A percentile compares a stretch with the other conserved stretches of the same genome.
Evolutionary conservation across 2,329 filamentous ascomycete species (phyloP).

Genomic region (Macrophomina tecta): DNA sequence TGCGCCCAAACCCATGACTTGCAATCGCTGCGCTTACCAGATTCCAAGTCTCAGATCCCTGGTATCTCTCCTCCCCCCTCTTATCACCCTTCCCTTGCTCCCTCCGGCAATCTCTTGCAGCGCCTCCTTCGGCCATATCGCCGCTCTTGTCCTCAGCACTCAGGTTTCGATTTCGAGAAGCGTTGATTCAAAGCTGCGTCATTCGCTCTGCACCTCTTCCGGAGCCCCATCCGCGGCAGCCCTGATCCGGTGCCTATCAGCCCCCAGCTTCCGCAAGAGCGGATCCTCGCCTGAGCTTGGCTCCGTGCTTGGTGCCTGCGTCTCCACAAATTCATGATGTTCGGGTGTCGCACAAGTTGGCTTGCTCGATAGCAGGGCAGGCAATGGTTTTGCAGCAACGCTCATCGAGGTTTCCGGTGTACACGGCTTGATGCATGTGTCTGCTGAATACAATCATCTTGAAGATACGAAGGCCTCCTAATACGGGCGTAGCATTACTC

Average conservation of each 20-base stretch:
- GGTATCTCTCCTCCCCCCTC: neutral
- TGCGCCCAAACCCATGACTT: slow-evolving; percentile 16
- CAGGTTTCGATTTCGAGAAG: neutral
- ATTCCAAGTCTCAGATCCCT: slow-evolving; percentile 1
- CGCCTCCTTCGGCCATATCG: slow-evolving; percentile 8
- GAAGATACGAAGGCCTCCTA: neutral
- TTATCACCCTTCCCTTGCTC: slow-evolving; percentile 15
- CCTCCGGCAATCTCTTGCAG: neutral
- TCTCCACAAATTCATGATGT: neutral
- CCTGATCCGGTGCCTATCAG: slow-evolving; percentile 12
- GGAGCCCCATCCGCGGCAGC: slow-evolving; percentile 1
- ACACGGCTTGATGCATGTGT: neutral
- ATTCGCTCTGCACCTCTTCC: neutral
- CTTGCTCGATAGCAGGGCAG: too few relatives aligned
- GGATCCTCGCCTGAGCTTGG: slow-evolving; percentile 12
- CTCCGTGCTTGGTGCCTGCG: slow-evolving; percentile 2
- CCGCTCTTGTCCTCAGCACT: neutral
- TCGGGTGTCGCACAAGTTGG: too few relatives aligned
- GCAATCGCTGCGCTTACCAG: slow-evolving; percentile 12
- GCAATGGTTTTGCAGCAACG: too few relatives aligned
- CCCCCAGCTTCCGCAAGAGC: neutral
- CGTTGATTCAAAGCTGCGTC: slow-evolving; percentile 2
- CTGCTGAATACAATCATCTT: neutral
- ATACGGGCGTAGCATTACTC: slow-evolving; percentile 21
- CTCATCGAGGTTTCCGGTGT: neutral